Percentiles rank a stretch among this genome's conserved stretches.
These are phyloP conservation scores for Sphagnum tenellum DNA, from an alignment of 225 moss, liverwort and hornwort species.

Conservation along the genomic window DNA sequence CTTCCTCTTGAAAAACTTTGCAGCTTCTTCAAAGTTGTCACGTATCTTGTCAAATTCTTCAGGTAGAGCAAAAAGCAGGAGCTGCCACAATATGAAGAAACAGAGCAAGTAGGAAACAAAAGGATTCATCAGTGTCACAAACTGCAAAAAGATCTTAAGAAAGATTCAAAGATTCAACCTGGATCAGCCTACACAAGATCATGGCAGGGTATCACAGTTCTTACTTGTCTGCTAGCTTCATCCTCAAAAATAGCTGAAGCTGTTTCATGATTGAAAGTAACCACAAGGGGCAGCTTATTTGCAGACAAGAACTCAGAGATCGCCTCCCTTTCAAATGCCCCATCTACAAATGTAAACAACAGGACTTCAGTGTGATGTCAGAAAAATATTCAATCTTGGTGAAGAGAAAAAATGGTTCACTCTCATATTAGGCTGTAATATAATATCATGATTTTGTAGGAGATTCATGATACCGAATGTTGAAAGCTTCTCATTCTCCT, in stretches of 20 bases:
- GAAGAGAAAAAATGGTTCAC: too few species aligned
- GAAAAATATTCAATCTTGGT: too few species aligned
- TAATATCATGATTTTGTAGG: background rate
- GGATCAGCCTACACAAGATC: too few species aligned
- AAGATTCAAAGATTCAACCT: too few species aligned
- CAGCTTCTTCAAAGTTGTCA: conserved; percentile 36
- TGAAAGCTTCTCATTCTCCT: conserved; percentile 41
- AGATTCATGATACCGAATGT: conserved; percentile 38
- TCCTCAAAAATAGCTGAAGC: conserved; percentile 51
- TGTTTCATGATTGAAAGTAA: conserved; percentile 52
- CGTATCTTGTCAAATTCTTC: conserved; percentile 39
- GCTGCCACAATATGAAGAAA: conserved; percentile 12
- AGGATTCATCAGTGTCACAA: too few species aligned
- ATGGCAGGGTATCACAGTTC: background rate
- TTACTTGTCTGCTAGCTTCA: conserved; percentile 60
- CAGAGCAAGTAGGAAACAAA: too few species aligned
- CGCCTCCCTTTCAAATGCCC: conserved; percentile 35
- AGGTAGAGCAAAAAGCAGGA: conserved; percentile 49
- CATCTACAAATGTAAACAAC: conserved; percentile 28
- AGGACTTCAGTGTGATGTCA: too few species aligned
- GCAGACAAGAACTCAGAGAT: conserved; percentile 36
- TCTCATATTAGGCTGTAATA: too few species aligned
- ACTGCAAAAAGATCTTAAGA: too few species aligned
- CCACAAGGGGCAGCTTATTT: conserved; percentile 69
- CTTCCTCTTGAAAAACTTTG: conserved; percentile 59